A percentile compares a stretch with the other conserved stretches of the same genome.
Conservation (phyloP, 2,329 filamentous ascomycete species). For the Macrophomina phaseolina region DNA sequence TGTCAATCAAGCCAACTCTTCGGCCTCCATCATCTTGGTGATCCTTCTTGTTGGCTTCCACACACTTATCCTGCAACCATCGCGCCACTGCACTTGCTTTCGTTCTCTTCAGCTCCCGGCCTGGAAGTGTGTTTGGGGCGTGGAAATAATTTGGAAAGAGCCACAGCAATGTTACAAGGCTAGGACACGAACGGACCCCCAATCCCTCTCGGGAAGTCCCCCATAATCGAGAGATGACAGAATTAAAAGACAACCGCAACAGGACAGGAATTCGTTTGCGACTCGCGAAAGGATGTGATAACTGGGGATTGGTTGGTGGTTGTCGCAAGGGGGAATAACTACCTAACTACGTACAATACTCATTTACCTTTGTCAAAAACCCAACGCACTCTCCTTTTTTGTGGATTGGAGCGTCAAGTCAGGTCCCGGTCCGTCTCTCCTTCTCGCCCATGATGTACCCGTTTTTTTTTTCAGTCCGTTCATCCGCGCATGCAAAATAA, state of each 20-base stretch:
- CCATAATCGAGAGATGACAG: neutral
- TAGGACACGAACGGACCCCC: neutral
- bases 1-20: neutral
- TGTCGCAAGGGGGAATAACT: constrained; percentile 25
- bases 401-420: constrained; percentile 10
- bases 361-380: constrained; percentile 19
- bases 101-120: neutral
- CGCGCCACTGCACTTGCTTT: neutral
- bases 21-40: neutral
- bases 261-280: neutral
- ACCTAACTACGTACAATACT: constrained; percentile 24
- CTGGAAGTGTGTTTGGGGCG: neutral
- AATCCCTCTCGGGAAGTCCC: constrained; percentile 4
- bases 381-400: constrained; percentile 13
- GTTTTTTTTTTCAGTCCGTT: constrained; percentile 17
- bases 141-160: neutral
- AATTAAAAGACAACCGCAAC: neutral
- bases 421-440: constrained; percentile 16
- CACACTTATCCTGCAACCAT: neutral
- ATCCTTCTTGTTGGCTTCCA: neutral
- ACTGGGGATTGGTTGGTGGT: constrained; percentile 7
- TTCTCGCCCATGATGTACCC: constrained; percentile 5
- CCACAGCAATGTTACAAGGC: neutral
- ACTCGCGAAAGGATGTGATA: neutral
- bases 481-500: constrained; percentile 17